phyloP scores from a whole-genome alignment of 164 flowering plant species.

The Warburgia ugandensis region DNA sequence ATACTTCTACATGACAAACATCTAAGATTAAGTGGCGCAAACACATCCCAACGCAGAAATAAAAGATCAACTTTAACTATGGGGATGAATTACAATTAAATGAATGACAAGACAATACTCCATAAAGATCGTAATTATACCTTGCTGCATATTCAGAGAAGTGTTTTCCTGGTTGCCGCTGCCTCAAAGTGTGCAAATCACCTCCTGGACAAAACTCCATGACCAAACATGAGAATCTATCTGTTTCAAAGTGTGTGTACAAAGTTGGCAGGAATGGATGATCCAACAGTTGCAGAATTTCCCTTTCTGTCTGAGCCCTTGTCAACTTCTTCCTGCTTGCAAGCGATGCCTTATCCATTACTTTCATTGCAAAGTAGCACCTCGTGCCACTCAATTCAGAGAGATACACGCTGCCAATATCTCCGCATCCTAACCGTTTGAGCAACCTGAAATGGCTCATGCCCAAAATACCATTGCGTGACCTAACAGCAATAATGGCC shows the following conservation, averaged over 20 bases:
- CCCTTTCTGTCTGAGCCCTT: slow-evolving; percentile 67
- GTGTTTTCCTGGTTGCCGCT: slow-evolving; percentile 55
- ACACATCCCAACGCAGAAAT: too few species aligned
- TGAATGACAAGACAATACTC: background rate
- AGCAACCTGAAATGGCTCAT: slow-evolving; percentile 83
- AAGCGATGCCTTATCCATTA: slow-evolving; percentile 80
- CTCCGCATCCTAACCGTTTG: slow-evolving; percentile 67
- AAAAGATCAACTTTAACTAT: too few species aligned
- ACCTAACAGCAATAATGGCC: slow-evolving; percentile 76
- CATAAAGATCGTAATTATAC: slow-evolving; percentile 30
- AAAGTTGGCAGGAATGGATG: slow-evolving; percentile 80
- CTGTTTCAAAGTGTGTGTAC: slow-evolving; percentile 53
- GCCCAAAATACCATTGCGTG: slow-evolving; percentile 79
- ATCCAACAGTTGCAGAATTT: slow-evolving; percentile 60
- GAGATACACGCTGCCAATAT: slow-evolving; percentile 58
- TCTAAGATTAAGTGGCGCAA: too few species aligned
- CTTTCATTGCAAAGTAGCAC: slow-evolving; percentile 61
- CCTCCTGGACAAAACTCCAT: slow-evolving; percentile 92
- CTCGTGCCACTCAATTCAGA: slow-evolving; percentile 43
- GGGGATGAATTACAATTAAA: too few species aligned
- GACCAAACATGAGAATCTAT: slow-evolving; percentile 57
- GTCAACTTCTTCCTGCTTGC: slow-evolving; percentile 59
- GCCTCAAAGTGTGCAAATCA: slow-evolving; percentile 78
- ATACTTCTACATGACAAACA: too few species aligned
- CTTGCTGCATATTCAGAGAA: slow-evolving; percentile 69